Evolutionary conservation across 2,329 filamentous ascomycete species (phyloP), one percentile per base, ranked within the genome.

Genomic region (Botrytis fragariae): DNA sequence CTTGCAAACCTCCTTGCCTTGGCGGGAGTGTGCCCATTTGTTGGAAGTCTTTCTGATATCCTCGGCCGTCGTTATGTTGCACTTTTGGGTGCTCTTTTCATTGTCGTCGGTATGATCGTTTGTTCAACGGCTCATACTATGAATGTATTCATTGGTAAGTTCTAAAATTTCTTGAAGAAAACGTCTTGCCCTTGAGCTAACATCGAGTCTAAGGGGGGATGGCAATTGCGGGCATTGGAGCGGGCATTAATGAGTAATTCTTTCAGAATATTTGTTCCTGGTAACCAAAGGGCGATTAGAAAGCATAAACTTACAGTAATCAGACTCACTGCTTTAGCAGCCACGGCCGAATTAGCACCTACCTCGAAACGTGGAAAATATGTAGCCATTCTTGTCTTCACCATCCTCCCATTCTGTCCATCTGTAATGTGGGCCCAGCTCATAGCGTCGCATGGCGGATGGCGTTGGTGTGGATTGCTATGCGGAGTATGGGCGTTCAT

Each of bases 271-370:
- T 9, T 18, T 22, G 1, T 10, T 29, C 1, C 8, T 12, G 9
- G 4, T 51, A 29, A 22, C 4, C 9, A 9, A 39, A n/a, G 20
- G 16, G 14, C 7, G 0, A 12, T 14, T 3, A 18, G 5, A 68
- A 22, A 12, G 12, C 35, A 25, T 10, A 57, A 68, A 37, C 64
- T 68, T 42, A 68, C 71, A 12, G 88, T 87, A 0, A 89, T 77
- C 87, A 87, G 20, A 88, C 91, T 32, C 51, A 92, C 89, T 6
- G 90, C 91, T 7, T 83, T 93, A 16, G 90, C 91, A 39, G 91
- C 87, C 48, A 91, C 90, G 1, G 88, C 89, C 5, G 91, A 93
- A 79, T 84, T 93, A 74, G 91, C 89, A 0, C 91, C 91, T 1
- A 88, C 88, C 29, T 84, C 86, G n/a, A 88, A 91, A 80, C 87